Evolutionary conservation across 331 rosid species (phyloP), one percentile per base, ranked within the genome.

Genomic region (Cydonia oblonga): DNA sequence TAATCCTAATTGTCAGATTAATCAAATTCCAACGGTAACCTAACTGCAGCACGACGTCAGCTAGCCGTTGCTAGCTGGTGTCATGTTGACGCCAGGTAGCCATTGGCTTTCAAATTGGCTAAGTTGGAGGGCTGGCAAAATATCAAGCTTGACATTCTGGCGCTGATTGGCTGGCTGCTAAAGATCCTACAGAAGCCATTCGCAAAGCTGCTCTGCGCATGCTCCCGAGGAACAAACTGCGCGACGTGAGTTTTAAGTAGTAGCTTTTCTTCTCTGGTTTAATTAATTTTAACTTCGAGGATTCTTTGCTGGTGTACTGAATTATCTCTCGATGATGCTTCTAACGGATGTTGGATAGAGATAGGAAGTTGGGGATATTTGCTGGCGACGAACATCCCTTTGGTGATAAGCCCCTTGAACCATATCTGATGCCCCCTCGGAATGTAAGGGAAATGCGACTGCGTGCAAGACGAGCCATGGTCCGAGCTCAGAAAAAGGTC

Each of bases 141-240:
- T n/a, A n/a, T n/a, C n/a, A n/a, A n/a, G n/a, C n/a, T n/a, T n/a
- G n/a, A n/a, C n/a, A n/a, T n/a, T n/a, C n/a, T n/a, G n/a, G n/a
- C n/a, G n/a, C n/a, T n/a, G n/a, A n/a, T n/a, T n/a, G n/a, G n/a
- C n/a, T n/a, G n/a, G n/a, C n/a, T n/a, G 86, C 81, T 67, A 89
- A 87, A 76, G 98, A 93, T 73, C 97, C 98, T n/a, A 87, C 98
- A 12, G 98, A 93, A 71, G 98, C 89, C 46, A 91, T 93, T 63
- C 95, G 95, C 79, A 93, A 91, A 89, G 98, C 98, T 73, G 87
- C 91, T 52, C 60, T 86, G 38, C 98, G 98, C 68, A 93, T 93
- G 98, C 88, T 93, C 68, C 98, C 96, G 5, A 86, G 88, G 86
- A 93, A 93, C 85, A 93, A 93, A 82, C 63, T 91, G 74, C 95